phyloP scores from a whole-genome alignment of 2,329 filamentous ascomycete species.

The Colletotrichum godetiae region DNA sequence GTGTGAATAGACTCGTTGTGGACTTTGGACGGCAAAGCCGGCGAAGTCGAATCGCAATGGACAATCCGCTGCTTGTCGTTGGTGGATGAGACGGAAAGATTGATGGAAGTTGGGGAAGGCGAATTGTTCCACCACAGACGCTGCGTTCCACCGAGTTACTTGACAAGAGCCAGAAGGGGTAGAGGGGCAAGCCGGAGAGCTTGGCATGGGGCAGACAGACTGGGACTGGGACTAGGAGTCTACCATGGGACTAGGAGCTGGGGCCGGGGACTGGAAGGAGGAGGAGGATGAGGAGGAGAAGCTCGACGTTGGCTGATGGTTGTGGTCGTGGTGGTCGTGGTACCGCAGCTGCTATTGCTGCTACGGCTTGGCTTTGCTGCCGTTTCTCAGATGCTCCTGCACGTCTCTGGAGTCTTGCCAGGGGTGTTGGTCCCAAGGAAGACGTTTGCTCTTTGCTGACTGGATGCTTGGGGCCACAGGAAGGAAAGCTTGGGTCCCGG shows the following conservation, averaged over 20 bases:
- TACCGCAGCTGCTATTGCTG: neutral
- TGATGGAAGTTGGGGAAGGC: slow-evolving; percentile 33
- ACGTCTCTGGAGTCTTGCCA: slow-evolving; percentile 14
- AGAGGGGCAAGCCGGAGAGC: slow-evolving; percentile 26
- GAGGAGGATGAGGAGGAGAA: neutral
- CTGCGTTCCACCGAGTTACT: slow-evolving; percentile 32
- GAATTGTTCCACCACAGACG: slow-evolving; percentile 39
- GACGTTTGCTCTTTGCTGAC: slow-evolving; percentile 5
- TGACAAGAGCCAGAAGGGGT: slow-evolving; percentile 29
- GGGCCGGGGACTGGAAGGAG: neutral
- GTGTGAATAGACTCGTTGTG: slow-evolving; percentile 20
- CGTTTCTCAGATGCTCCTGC: neutral
- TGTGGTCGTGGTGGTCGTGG: neutral
- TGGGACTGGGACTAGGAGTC: slow-evolving; percentile 2
- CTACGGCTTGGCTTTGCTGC: neutral
- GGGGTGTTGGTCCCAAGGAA: slow-evolving; percentile 20
- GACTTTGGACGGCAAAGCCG: slow-evolving; percentile 25
- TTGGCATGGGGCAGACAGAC: slow-evolving; percentile 34
- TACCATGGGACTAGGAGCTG: slow-evolving; percentile 3
- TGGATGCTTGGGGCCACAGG: slow-evolving; percentile 12
- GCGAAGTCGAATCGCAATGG: slow-evolving; percentile 15
- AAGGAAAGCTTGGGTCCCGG: slow-evolving; percentile 23
- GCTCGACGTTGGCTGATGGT: neutral
- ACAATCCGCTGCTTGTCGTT: slow-evolving; percentile 33
- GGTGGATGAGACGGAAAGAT: slow-evolving; percentile 37